Evolutionary conservation across 1,284 basidiomycete species (phyloP), one percentile per base, ranked within the genome.

Genomic region (Phaffia rhodozyma): DNA sequence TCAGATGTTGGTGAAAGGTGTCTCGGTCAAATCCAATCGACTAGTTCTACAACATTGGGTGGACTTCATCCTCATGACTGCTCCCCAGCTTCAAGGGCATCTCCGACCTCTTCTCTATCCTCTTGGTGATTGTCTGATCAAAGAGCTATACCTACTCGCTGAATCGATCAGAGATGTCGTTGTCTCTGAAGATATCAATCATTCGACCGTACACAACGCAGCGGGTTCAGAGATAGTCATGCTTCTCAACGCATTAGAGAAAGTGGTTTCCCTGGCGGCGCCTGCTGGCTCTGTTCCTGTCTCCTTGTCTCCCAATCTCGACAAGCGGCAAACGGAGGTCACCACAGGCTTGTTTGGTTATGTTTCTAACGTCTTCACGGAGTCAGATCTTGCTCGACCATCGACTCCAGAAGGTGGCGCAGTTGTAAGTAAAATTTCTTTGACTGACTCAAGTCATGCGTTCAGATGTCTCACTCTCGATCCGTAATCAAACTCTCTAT

Each of bases 21-120:
- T 97, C 52, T 79, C 84, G 5, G 74, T 79, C 5, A 77, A 80
- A 5, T 77, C 80, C 27, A 94, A 93, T 74, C 83, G 85, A 25
- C 81, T 88, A 1, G 81, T 93, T 27, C 76, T 96, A 18, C 91
- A 94, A 71, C 89, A 96, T 72, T 98, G 94, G 94, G 81, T 97
- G 27, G 94, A 97, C 74, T 97, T 98, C 72, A 81, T 97, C 63
- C 81, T 97, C 61, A 90, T 90, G 85, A 88, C 89, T 0, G 78
- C 93, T 9, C 85, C 89, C 0, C 85, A 89, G 69, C 88, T 90
- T 70, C 86, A 88, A 66, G 83, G 84, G 53, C 78, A 82, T 27
- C 77, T 89, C 7, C 82, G 84, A 52, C 76, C 79, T 20, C 80
- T 87, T 50, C 78, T 96, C n/a, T 78, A 83, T 20, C 86, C 90